Percentiles rank a stretch among this genome's conserved stretches.
Evolutionary conservation across 176 grass and related monocot species (phyloP).

Genomic region (Oryza nivara): DNA sequence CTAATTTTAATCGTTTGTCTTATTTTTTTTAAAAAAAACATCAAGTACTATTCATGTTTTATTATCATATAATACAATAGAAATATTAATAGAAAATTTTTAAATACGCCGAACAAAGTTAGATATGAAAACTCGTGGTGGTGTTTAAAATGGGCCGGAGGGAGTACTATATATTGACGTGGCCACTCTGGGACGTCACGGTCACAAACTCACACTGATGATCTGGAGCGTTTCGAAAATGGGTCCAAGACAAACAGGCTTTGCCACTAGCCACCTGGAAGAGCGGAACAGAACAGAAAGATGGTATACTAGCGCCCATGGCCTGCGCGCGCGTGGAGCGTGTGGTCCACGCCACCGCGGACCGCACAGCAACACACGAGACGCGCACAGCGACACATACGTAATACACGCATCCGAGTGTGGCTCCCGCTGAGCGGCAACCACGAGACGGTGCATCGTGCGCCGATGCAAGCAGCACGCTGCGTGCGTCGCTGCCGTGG

Average conservation of each 20-base stretch:
- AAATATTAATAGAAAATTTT: no score
- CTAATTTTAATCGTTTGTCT: no score
- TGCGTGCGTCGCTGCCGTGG: no score
- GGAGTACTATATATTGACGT: constrained; percentile 2
- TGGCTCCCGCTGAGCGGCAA: not conserved
- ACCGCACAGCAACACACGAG: not conserved
- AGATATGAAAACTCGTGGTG: fast-evolving
- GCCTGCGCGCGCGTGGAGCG: not conserved
- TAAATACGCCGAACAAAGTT: no score
- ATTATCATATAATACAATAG: no score
- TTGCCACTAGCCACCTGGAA: constrained; percentile 7
- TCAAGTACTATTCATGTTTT: not conserved
- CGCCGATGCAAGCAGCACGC: no score
- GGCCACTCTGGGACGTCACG: constrained; percentile 19
- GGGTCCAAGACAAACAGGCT: constrained; percentile 29
- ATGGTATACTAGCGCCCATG: not conserved
- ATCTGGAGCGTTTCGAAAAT: not conserved
- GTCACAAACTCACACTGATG: not conserved
- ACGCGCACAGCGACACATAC: not conserved
- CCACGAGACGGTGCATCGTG: not conserved
- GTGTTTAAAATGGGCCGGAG: no score
- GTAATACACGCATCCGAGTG: not conserved
- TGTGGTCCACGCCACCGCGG: constrained; percentile 31
- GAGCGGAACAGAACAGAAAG: not conserved
- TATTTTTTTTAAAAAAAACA: no score